Evolutionary conservation across 768 basidiomycete genomes (phyloP).

Genomic region (Mycena galopus): DNA sequence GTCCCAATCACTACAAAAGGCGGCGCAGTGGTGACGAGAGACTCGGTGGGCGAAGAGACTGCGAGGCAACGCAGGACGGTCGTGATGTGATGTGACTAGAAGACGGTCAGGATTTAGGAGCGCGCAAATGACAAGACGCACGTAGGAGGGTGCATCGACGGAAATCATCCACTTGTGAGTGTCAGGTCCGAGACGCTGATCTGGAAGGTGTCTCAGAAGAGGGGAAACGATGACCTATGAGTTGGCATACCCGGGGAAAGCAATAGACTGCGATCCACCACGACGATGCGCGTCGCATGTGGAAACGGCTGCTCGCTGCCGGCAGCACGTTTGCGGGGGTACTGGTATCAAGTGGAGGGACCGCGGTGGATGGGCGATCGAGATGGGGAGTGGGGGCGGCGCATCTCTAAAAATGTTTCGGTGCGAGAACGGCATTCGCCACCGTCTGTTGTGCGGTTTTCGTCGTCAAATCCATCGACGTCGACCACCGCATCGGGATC

Average conservation of each 20-base stretch:
- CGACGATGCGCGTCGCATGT: conserved; percentile 62
- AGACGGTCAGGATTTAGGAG: conserved; percentile 7
- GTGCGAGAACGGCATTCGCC: conserved; percentile 55
- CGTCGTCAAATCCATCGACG: conserved; percentile 43
- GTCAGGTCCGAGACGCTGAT: conserved; percentile 43
- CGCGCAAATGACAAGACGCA: conserved; percentile 37
- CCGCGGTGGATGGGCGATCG: background rate
- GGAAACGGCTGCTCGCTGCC: conserved; percentile 57
- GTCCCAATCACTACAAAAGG: conserved; percentile 62
- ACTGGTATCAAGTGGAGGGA: background rate
- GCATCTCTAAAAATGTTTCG: conserved; percentile 39
- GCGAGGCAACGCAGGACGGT: conserved; percentile 55
- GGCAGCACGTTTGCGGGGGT: conserved; percentile 26
- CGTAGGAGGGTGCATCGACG: conserved; percentile 66
- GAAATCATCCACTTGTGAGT: conserved; percentile 71
- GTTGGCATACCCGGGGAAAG: conserved; percentile 54
- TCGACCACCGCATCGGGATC: conserved; percentile 55
- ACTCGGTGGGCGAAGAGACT: conserved; percentile 47
- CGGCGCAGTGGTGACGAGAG: conserved; percentile 46
- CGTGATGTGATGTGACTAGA: conserved; percentile 60
- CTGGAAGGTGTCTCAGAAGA: conserved; percentile 37
- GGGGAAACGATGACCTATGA: background rate
- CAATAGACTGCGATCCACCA: conserved; percentile 64
- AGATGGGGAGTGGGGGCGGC: background rate
- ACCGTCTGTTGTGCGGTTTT: conserved; percentile 39